Percentiles rank a stretch among this genome's conserved stretches.
Conservation (phyloP, 345 rosid species). For the Gossypium bickii region DNA sequence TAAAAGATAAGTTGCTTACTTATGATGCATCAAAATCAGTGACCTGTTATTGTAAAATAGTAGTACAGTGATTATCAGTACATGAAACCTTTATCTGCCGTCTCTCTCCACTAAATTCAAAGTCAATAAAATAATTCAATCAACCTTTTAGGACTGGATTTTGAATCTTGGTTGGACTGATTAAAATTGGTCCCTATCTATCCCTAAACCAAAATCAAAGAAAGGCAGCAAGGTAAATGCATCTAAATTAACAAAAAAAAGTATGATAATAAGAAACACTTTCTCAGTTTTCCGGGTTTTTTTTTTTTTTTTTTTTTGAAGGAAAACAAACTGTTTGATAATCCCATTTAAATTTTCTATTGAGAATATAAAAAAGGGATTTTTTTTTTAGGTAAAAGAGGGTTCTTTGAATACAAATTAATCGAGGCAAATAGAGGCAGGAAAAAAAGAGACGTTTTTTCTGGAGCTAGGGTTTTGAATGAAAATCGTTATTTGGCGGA, state of each 20-base stretch:
- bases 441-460: too few species aligned
- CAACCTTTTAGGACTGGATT: neutral
- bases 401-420: neutral
- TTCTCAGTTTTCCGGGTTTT: neutral
- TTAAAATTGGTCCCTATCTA: neutral
- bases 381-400: neutral
- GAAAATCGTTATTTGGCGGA: too few species aligned
- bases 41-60: neutral
- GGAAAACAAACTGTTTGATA: neutral
- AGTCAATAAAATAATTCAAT: neutral
- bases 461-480: conserved; percentile 29
- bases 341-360: neutral
- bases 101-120: neutral
- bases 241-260: neutral
- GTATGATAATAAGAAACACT: neutral
- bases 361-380: neutral
- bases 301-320: neutral
- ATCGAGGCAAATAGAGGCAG: too few species aligned
- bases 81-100: neutral
- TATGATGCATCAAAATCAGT: too few species aligned
- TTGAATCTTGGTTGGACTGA: neutral
- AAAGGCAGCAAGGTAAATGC: too few species aligned
- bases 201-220: neutral
- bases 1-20: too few species aligned
- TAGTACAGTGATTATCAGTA: neutral